Conservation (phyloP, 495 filamentous ascomycete species). For the Penicillium manginii region DNA sequence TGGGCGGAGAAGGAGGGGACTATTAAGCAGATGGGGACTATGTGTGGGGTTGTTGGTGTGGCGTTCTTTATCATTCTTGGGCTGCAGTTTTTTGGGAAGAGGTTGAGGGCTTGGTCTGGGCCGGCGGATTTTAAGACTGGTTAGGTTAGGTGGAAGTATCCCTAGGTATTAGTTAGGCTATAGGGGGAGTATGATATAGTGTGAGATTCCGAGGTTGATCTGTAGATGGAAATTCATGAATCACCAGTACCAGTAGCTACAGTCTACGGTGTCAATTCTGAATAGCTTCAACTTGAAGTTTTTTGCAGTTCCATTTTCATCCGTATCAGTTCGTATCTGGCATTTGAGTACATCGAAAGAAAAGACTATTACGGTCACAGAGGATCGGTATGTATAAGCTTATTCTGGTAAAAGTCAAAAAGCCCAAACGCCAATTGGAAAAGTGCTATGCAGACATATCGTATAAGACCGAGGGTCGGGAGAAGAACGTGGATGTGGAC, state of each 20-base stretch:
- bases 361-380: too few relatives aligned
- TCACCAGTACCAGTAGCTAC: background rate
- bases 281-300: background rate
- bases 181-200: background rate
- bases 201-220: background rate
- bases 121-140: constrained; percentile 24
- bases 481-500: background rate
- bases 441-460: constrained; percentile 10
- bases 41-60: constrained; percentile 47
- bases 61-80: constrained; percentile 46
- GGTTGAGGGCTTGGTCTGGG: constrained; percentile 36
- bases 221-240: background rate
- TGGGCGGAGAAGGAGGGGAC: constrained; percentile 38
- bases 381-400: too few relatives aligned
- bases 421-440: constrained; percentile 3
- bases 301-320: background rate
- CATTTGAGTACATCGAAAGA: background rate
- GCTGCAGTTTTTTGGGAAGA: constrained; percentile 51
- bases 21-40: constrained; percentile 51
- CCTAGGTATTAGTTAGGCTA: background rate
- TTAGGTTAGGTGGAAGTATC: too few relatives aligned
- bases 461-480: background rate
- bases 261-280: too few relatives aligned
- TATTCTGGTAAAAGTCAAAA: background rate
- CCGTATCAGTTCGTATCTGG: background rate